These are phyloP conservation scores for Melaleuca alternifolia DNA, from an alignment of 345 rosid species.

Conservation along the genomic window DNA sequence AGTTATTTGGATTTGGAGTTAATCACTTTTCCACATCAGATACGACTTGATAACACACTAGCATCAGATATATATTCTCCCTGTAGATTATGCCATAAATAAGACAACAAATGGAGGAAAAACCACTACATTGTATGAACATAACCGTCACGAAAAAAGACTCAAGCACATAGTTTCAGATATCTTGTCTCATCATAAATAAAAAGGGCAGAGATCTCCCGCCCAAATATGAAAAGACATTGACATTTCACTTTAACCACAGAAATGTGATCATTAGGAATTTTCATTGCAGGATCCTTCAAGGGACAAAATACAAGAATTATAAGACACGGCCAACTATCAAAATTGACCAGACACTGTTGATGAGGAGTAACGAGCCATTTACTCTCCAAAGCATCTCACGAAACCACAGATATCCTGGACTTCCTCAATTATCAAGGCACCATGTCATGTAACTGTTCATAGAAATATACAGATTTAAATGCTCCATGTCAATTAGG, in stretches of 20 bases:
- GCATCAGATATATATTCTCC: neutral
- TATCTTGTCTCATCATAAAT: neutral
- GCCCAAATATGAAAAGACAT: neutral
- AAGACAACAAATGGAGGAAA: neutral
- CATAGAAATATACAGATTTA: neutral
- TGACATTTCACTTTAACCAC: neutral
- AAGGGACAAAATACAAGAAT: neutral
- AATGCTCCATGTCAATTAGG: neutral
- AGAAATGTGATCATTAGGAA: neutral
- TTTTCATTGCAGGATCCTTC: neutral
- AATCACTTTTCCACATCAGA: neutral
- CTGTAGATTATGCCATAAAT: neutral
- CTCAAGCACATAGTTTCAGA: neutral
- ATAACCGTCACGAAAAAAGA: neutral
- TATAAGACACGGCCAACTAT: neutral
- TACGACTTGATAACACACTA: neutral
- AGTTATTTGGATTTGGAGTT: neutral
- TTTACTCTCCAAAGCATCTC: neutral
- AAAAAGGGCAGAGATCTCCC: neutral
- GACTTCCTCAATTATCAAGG: neutral
- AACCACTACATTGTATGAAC: neutral
- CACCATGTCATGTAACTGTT: neutral
- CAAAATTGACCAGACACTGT: neutral
- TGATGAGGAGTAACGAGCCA: neutral
- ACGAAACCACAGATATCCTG: neutral